Conservation (phyloP, 768 basidiomycete genomes). For the Xanthoconium purpureum region DNA sequence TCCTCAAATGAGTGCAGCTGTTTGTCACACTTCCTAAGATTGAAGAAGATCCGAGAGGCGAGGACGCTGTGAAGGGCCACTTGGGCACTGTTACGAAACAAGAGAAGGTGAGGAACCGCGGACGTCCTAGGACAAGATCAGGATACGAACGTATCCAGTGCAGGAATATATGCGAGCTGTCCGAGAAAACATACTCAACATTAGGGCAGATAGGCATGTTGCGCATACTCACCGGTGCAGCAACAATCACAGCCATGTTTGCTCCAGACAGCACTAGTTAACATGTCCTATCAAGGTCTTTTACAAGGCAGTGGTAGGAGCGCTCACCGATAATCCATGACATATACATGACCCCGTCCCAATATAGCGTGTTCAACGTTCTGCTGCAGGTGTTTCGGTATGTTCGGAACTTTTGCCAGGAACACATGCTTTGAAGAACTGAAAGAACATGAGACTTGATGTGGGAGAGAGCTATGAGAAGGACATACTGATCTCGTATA, state of each 20-base stretch:
- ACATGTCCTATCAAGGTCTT: background rate
- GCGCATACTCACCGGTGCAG: constrained; percentile 19
- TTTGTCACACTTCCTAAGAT: constrained; percentile 19
- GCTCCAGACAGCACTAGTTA: constrained; percentile 10
- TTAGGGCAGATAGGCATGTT: too few relatives aligned
- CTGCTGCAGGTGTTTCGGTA: constrained; percentile 19
- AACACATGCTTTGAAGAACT: constrained; percentile 27
- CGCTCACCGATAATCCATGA: constrained; percentile 19
- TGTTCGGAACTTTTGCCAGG: constrained; percentile 22
- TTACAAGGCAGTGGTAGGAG: background rate
- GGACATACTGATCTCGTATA: constrained; percentile 24
- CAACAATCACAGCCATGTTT: constrained; percentile 14
- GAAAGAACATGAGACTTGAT: background rate
- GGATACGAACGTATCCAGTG: constrained; percentile 22
- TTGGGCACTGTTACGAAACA: constrained; percentile 19
- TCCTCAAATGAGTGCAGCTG: background rate
- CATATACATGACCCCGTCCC: constrained; percentile 30
- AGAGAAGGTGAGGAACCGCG: constrained; percentile 2
- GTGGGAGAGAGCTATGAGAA: background rate
- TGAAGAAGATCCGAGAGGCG: constrained; percentile 29
- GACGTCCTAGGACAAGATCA: background rate
- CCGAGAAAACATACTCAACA: background rate
- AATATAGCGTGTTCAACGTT: constrained; percentile 21
- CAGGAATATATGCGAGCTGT: constrained; percentile 17
- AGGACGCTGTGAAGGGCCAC: constrained; percentile 28